phyloP scores from a whole-genome alignment of 2,329 filamentous ascomycete species.

The Microsporum audouinii region DNA sequence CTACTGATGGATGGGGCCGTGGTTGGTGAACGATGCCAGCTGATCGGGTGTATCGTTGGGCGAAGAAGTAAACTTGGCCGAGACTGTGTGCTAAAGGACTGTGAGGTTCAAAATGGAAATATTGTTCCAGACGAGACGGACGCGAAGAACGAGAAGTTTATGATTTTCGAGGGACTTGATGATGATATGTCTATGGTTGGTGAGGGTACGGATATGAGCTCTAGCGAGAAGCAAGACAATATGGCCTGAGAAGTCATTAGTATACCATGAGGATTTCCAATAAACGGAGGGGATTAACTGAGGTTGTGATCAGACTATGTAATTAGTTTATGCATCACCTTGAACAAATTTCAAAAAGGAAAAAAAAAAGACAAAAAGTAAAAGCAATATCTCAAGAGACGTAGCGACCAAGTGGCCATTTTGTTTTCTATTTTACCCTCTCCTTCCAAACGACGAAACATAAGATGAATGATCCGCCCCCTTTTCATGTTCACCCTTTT shows the following conservation, averaged over 20 bases:
- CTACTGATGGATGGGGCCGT: conserved; percentile 85
- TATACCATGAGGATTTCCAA: too few species aligned
- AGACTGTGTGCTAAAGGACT: conserved; percentile 68
- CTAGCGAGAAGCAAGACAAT: conserved; percentile 7
- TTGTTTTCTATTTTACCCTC: background rate
- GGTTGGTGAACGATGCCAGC: conserved; percentile 69
- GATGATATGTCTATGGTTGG: conserved; percentile 20
- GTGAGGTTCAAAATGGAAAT: conserved; percentile 80
- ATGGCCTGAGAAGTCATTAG: background rate
- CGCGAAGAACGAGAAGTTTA: conserved; percentile 52
- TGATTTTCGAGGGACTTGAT: conserved; percentile 40
- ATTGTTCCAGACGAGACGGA: conserved; percentile 68
- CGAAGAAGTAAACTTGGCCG: conserved; percentile 73
- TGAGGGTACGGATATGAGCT: conserved; percentile 17
- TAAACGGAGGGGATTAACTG: too few species aligned
- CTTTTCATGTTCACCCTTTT: background rate
- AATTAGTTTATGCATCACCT: background rate
- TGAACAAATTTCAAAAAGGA: background rate
- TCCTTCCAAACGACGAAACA: background rate
- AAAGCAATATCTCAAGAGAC: too few species aligned
- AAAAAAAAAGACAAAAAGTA: background rate
- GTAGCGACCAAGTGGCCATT: too few species aligned
- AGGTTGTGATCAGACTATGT: background rate
- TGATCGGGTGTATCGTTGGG: conserved; percentile 81
- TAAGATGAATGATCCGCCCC: background rate